Conservation (phyloP, 371 early-diverging fungal species). For the Smittium mucronatum region DNA sequence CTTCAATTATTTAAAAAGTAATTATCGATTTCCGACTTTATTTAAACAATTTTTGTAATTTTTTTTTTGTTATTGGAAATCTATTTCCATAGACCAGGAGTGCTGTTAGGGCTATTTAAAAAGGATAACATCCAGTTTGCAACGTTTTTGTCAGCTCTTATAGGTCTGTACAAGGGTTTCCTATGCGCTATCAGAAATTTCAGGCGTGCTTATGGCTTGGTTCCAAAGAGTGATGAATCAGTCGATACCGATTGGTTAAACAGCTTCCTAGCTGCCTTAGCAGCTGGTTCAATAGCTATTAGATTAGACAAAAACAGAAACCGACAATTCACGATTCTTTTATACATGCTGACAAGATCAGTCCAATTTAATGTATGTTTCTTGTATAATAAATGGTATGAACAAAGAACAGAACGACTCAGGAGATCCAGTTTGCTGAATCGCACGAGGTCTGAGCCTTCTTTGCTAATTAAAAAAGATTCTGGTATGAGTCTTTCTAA, state of each 20-base stretch:
- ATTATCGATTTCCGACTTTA: constrained; percentile 39
- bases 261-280: constrained; percentile 61
- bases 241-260: constrained; percentile 46
- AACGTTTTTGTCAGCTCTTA: constrained; percentile 61
- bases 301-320: constrained; percentile 52
- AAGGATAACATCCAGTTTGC: constrained; percentile 69
- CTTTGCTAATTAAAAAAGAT: not conserved
- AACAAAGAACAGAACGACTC: not conserved
- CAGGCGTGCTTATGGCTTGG: constrained; percentile 19
- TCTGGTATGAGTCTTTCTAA: not conserved
- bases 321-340: constrained; percentile 59
- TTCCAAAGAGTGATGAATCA: not conserved
- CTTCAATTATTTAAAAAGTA: constrained; percentile 48
- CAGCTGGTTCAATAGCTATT: constrained; percentile 52
- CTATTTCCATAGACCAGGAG: constrained; percentile 4
- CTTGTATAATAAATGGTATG: not conserved
- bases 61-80: too few relatives aligned
- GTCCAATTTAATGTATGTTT: constrained; percentile 11
- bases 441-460: not conserved
- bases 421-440: not conserved
- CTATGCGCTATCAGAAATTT: constrained; percentile 53
- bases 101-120: constrained; percentile 32
- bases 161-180: constrained; percentile 62
- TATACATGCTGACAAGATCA: constrained; percentile 64
- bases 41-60: too few relatives aligned